Evolutionary conservation across 2,329 filamentous ascomycete genomes (phyloP), one percentile per base, ranked within the genome.

Genomic region (Alternaria alternata): DNA sequence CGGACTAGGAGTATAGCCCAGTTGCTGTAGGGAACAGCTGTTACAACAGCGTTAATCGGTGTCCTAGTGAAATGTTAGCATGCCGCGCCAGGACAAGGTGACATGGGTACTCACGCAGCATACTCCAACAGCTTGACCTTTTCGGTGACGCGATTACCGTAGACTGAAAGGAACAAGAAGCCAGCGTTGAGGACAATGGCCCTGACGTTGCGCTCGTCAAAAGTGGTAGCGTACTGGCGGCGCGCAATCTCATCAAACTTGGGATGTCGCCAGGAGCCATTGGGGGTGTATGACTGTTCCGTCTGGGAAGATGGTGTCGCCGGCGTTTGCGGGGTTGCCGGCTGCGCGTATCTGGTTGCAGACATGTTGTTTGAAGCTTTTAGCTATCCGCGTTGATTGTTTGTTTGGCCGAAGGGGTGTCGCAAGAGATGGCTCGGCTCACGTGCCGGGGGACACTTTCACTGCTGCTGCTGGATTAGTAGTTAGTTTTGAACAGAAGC

Each of bases 211-310:
- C 87, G 87, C 69, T 94, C 89, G 57, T 89, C 88, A 77, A 98
- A 97, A 48, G 85, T 91, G 14, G 89, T 88, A 20, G 89, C 89
- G 76, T 92, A 89, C 75, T 93, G 91, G 52, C 95, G 89, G 64
- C 87, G 86, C 16, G 91, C 88, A 75, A 99, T 96, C 80, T 98
- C 94, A 72, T 93, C 86, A 66, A 97, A 85, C 64, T 90, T 89
- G 34, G 95, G 95, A 78, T 99, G 95, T 73, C 89, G 88, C 94
- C 95, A 99, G 75, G 89, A 92, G 56, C 94, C 94, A 7, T 92
- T 75, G 4, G 81, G 77, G 9, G 78, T 77, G 53, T 67, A 57
- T 11, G 71, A 61, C 44, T 71, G 63, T n/a, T 60, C 55, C 24
- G 59, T 66, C 51, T 75, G 75, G 2, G 68, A 65, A 14, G 70